These are phyloP conservation scores for Elsinoe fawcettii DNA, from an alignment of 2,329 filamentous ascomycete species.

Conservation along the genomic window DNA sequence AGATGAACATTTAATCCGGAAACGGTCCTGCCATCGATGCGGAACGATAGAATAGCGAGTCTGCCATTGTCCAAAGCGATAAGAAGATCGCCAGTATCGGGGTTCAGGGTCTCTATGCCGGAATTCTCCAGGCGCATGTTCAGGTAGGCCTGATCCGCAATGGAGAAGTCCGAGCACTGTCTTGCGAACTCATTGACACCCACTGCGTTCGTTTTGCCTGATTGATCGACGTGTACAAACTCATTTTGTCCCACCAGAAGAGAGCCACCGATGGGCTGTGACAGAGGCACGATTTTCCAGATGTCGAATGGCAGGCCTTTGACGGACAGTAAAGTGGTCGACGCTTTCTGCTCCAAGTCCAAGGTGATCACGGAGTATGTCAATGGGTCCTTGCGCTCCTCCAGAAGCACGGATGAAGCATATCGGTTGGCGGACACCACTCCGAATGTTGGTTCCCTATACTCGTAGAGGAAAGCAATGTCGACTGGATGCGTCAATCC, in stretches of 20 bases:
- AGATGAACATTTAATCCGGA: constrained; percentile 71
- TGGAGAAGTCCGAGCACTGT: constrained; percentile 70
- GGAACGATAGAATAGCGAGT: constrained; percentile 70
- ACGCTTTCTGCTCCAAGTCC: constrained; percentile 86
- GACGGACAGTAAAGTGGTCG: constrained; percentile 85
- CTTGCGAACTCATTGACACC: constrained; percentile 87
- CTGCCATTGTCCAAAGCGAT: constrained; percentile 69
- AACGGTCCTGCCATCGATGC: constrained; percentile 82
- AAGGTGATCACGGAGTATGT: constrained; percentile 93
- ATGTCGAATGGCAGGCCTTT: constrained; percentile 79
- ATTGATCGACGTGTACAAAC: constrained; percentile 90
- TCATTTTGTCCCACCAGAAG: constrained; percentile 83
- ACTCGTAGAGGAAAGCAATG: constrained; percentile 89
- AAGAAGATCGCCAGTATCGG: constrained; percentile 75
- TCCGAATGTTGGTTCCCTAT: constrained; percentile 94
- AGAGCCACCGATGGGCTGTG: constrained; percentile 79
- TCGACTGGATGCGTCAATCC: constrained; percentile 81
- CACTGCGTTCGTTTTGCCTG: constrained; percentile 84
- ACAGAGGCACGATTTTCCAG: constrained; percentile 71
- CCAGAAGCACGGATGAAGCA: constrained; percentile 63
- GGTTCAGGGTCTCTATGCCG: constrained; percentile 65
- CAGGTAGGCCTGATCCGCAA: constrained; percentile 78
- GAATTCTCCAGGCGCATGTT: constrained; percentile 75
- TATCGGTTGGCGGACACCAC: constrained; percentile 73
- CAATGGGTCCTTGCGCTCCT: constrained; percentile 73